Evolutionary conservation across 2,329 filamentous ascomycete genomes (phyloP), one percentile per base, ranked within the genome.

Genomic region (Arthrobotrys musiformis): DNA sequence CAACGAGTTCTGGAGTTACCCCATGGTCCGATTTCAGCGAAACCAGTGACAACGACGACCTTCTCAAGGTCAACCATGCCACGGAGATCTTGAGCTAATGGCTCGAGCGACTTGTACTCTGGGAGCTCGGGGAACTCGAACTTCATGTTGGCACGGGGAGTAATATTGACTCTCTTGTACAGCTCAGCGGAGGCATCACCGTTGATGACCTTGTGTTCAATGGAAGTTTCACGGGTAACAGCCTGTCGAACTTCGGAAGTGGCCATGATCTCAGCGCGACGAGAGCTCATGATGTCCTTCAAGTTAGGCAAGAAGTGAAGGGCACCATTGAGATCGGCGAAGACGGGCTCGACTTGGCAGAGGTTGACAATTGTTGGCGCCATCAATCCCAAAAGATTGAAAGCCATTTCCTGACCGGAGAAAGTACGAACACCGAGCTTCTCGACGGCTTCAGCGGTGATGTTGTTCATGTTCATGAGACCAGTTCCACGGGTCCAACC

Each of bases 381-480:
- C 95, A 99, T 97, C 64, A 99, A 89, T 80, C 95, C 94, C 50
- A 99, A 89, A 80, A 99, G 85, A 85, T 99, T 99, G 88, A 99
- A 99, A 15, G 95, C 95, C 95, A 99, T 99, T 85, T 99, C 95
- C 84, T 97, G 93, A 85, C 98, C 95, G 8, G 94, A 98, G 87
- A 99, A 99, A 2, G 95, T 99, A 81, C 95, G 93, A 26, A 98
- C 95, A 81, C 95, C 95, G 80, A 96, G 95, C 81, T 92, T 93
- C 86, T 99, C 95, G 70, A 99, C 93, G 76, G 94, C 95, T 84
- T 98, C 94, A 37, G 95, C 95, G 79, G 98, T 94, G 81, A 98
- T 90, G 84, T 99, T 98, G 88, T 98, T 98, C 82, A 92, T 94
- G 80, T 92, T 92, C 94, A 99, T 99, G 81, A 99, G 90, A 83